These are phyloP conservation scores for Phaeosphaeriaceae sp. DNA, from an alignment of 2,329 filamentous ascomycete species.

Conservation along the genomic window DNA sequence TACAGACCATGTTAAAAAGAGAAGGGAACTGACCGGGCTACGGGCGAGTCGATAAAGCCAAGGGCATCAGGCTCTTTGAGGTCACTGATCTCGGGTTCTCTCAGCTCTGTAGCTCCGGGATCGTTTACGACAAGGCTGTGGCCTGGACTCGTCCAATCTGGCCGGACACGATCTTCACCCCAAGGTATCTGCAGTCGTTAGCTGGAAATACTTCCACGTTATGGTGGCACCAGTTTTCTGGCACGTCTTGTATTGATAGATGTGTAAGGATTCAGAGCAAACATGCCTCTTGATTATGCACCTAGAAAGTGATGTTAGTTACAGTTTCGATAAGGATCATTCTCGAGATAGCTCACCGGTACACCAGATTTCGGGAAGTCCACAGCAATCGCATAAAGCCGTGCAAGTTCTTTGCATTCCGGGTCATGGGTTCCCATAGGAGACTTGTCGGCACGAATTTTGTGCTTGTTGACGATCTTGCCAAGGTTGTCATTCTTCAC, in stretches of 20 bases:
- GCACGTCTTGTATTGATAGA: too few species aligned
- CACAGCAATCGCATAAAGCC: constrained; percentile 45
- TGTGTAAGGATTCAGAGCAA: too few species aligned
- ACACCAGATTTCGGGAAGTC: constrained; percentile 42
- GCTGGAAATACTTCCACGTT: background rate
- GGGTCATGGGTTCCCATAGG: constrained; percentile 32
- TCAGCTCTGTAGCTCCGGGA: constrained; percentile 28
- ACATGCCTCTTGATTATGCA: background rate
- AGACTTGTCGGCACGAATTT: constrained; percentile 51
- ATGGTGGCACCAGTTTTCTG: too few species aligned
- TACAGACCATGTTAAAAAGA: too few species aligned
- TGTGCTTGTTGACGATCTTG: constrained; percentile 51
- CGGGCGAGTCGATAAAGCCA: constrained; percentile 51
- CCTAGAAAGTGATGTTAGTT: background rate
- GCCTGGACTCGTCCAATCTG: constrained; percentile 64
- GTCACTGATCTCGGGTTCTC: constrained; percentile 37
- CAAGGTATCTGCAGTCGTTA: constrained; percentile 7
- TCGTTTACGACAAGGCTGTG: constrained; percentile 49
- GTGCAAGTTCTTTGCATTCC: constrained; percentile 49
- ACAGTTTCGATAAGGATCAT: background rate
- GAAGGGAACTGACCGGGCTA: constrained; percentile 43
- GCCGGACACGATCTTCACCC: constrained; percentile 41
- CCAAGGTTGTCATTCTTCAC: constrained; percentile 55
- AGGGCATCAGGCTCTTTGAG: constrained; percentile 46
- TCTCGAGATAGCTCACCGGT: constrained; percentile 13